Conservation (phyloP, 441 rosid species). For the Populus trichocarpa region DNA sequence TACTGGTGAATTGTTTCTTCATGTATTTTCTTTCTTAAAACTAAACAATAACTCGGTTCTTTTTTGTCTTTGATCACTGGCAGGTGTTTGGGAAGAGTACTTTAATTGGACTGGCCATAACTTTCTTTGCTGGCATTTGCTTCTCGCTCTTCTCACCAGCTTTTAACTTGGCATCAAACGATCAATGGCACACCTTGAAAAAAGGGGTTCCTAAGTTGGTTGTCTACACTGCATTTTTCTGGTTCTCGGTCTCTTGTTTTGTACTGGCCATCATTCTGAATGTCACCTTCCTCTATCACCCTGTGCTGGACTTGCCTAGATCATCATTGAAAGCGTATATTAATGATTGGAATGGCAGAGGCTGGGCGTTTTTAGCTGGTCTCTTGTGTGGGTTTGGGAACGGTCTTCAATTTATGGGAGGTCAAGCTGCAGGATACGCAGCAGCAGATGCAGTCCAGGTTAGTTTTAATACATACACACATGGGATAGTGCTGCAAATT, state of each 20-base stretch:
- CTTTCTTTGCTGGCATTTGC: slow-evolving; percentile 73
- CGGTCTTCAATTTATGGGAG: slow-evolving; percentile 83
- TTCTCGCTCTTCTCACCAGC: slow-evolving; percentile 86
- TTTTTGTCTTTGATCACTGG: slow-evolving; percentile 8
- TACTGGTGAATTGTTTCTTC: background rate
- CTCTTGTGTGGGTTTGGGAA: slow-evolving; percentile 77
- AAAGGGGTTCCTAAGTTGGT: slow-evolving; percentile 68
- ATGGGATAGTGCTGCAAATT: background rate
- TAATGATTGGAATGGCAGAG: slow-evolving; percentile 79
- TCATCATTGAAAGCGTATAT: slow-evolving; percentile 65
- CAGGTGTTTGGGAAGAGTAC: slow-evolving; percentile 81
- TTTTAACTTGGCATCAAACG: slow-evolving; percentile 81
- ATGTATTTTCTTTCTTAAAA: background rate
- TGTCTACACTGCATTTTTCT: slow-evolving; percentile 82
- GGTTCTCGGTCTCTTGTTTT: slow-evolving; percentile 74
- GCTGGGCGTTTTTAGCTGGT: slow-evolving; percentile 84
- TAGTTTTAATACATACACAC: slow-evolving; percentile 5
- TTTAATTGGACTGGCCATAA: slow-evolving; percentile 51
- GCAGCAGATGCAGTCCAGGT: slow-evolving; percentile 85
- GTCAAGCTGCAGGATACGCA: slow-evolving; percentile 82
- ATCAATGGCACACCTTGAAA: slow-evolving; percentile 73
- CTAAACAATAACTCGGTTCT: background rate
- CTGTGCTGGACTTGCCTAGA: slow-evolving; percentile 52
- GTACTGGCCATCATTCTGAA: slow-evolving; percentile 60
- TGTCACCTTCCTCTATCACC: slow-evolving; percentile 55